A percentile compares a stretch with the other conserved stretches of the same genome.
These are phyloP conservation scores for Harrya chromipes DNA, from an alignment of 768 basidiomycete genomes.

Conservation along the genomic window DNA sequence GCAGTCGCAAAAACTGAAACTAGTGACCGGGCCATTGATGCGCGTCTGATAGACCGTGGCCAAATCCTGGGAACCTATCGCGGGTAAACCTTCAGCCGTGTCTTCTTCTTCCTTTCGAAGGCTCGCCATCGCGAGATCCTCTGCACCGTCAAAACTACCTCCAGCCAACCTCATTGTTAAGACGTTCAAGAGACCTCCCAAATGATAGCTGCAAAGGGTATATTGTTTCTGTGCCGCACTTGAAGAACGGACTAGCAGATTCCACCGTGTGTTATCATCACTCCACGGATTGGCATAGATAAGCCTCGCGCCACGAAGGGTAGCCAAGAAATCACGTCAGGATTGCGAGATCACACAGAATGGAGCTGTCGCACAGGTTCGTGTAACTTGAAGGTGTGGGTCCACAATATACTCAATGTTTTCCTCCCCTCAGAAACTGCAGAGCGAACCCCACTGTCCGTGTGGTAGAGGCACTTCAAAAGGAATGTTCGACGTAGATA, in stretches of 20 bases:
- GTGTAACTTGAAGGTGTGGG: neutral
- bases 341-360: neutral
- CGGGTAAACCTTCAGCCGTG: constrained; percentile 60
- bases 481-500: constrained; percentile 14
- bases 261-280: neutral
- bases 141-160: neutral
- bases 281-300: neutral
- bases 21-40: constrained; percentile 14
- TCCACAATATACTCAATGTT: neutral
- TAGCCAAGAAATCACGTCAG: constrained; percentile 1
- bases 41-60: constrained; percentile 41
- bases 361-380: neutral
- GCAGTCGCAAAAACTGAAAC: constrained; percentile 3
- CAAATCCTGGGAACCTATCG: constrained; percentile 80
- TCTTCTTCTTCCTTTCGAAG: neutral
- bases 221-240: too few relatives aligned
- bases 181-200: constrained; percentile 40
- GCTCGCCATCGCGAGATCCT: neutral
- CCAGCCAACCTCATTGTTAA: constrained; percentile 40
- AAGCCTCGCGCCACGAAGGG: neutral
- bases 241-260: neutral
- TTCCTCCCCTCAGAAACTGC: neutral
- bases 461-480: neutral
- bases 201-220: constrained; percentile 1
- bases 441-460: neutral